These are phyloP conservation scores for Lachancea sp. DNA, from an alignment of 805 yeast species.

Conservation along the genomic window DNA sequence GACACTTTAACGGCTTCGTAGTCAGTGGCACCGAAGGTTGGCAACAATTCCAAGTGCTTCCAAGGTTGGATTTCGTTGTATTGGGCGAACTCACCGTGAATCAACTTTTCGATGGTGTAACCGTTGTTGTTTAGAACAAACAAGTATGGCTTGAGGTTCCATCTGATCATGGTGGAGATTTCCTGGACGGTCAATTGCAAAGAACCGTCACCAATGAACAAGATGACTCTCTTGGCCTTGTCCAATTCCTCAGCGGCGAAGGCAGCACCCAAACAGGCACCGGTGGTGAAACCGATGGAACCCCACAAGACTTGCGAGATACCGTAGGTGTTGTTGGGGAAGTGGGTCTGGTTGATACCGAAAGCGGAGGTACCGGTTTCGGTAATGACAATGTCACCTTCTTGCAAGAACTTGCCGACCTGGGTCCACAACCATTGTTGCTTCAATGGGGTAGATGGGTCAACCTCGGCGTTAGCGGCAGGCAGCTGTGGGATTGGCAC, in stretches of 20 bases:
- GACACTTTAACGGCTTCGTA: conserved; percentile 51
- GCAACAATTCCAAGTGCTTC: conserved; percentile 55
- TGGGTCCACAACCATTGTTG: conserved; percentile 69
- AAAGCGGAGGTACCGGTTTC: conserved; percentile 75
- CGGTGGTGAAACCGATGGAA: conserved; percentile 65
- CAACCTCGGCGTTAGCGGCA: conserved; percentile 40
- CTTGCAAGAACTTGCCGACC: conserved; percentile 53
- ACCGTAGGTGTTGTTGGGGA: conserved; percentile 57
- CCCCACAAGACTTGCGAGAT: conserved; percentile 75
- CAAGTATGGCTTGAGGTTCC: conserved; percentile 61
- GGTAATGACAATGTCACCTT: conserved; percentile 60
- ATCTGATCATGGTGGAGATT: conserved; percentile 61
- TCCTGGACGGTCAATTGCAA: conserved; percentile 70
- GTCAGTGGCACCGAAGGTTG: conserved; percentile 43
- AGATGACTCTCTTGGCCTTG: conserved; percentile 53
- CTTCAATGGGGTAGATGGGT: conserved; percentile 42
- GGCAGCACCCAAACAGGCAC: conserved; percentile 62
- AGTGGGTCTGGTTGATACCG: conserved; percentile 60
- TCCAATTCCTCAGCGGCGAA: conserved; percentile 61
- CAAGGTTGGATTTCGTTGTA: conserved; percentile 66
- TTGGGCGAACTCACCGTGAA: conserved; percentile 59
- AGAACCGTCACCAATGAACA: conserved; percentile 73
- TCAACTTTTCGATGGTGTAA: conserved; percentile 68
- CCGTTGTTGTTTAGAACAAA: conserved; percentile 68
- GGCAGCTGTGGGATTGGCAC: conserved; percentile 50